phyloP scores from a whole-genome alignment of 768 basidiomycete genomes.

The Crassisporium funariophilum region DNA sequence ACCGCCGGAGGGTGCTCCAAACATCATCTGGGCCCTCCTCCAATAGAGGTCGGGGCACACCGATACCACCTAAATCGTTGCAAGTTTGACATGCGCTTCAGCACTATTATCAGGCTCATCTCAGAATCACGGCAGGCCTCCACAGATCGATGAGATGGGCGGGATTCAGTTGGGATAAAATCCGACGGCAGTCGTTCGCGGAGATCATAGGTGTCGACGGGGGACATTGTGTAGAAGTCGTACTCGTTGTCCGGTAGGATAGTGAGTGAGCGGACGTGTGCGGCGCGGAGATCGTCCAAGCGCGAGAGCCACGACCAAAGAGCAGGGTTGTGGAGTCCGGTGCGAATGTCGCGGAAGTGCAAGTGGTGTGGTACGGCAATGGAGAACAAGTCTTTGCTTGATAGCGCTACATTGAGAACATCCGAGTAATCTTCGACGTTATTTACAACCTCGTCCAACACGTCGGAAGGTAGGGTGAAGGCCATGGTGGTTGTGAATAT shows the following conservation, averaged over 20 bases:
- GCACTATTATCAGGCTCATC: not conserved
- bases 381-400: constrained; percentile 6
- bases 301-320: constrained; percentile 12
- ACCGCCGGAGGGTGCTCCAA: constrained; percentile 4
- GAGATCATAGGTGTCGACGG: constrained; percentile 7
- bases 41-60: constrained; percentile 1
- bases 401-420: constrained; percentile 13
- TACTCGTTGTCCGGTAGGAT: constrained; percentile 6
- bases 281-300: constrained; percentile 7
- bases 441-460: constrained; percentile 4
- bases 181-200: constrained; percentile 6
- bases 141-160: not conserved
- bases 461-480: constrained; percentile 7
- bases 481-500: too few species aligned
- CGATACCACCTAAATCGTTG: constrained; percentile 10
- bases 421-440: constrained; percentile 5
- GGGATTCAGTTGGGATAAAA: not conserved
- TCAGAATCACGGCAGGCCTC: constrained; percentile 1
- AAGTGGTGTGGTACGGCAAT: constrained; percentile 13
- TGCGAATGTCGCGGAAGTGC: constrained; percentile 13
- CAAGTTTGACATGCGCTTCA: constrained; percentile 3
- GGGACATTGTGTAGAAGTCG: not conserved
- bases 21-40: not conserved
- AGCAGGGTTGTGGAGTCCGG: constrained; percentile 1
- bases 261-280: constrained; percentile 8